Percentiles rank a stretch among this genome's conserved stretches.
Evolutionary conservation across 306 rosid species (phyloP).

Genomic region (Carpinus viminea): DNA sequence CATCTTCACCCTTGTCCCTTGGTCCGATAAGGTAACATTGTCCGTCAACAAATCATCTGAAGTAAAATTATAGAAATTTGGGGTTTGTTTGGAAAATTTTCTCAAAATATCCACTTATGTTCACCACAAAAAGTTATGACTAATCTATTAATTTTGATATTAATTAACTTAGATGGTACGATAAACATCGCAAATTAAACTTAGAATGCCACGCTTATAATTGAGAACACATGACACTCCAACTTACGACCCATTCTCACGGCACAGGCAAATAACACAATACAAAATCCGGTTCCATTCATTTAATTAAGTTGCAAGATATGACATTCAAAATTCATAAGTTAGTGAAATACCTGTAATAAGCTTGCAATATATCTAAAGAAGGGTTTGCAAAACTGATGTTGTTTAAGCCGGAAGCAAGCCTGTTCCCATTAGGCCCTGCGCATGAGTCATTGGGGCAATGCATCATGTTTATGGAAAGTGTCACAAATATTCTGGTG

Average conservation of each 20-base stretch:
- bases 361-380: conserved; percentile 48
- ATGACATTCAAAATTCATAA: no score
- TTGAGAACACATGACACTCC: no score
- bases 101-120: conserved; percentile 14
- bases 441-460: conserved; percentile 39
- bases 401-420: conserved; percentile 53
- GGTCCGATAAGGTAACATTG: conserved; percentile 30
- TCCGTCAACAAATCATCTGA: conserved; percentile 1
- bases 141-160: not conserved
- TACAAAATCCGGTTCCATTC: no score
- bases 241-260: no score
- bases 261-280: no score
- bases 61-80: conserved; percentile 37
- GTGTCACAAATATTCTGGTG: conserved; percentile 27
- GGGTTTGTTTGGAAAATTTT: conserved; percentile 44
- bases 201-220: no score
- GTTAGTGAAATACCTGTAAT: conserved; percentile 52
- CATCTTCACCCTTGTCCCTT: conserved; percentile 48
- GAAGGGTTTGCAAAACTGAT: conserved; percentile 42
- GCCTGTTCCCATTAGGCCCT: conserved; percentile 46
- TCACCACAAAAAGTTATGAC: not conserved
- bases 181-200: no score
- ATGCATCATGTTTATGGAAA: conserved; percentile 37
- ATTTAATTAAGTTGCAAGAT: not conserved
- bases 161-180: no score